phyloP scores from a whole-genome alignment of 1,284 basidiomycete genomes.

The Pseudozyma flocculosa region DNA sequence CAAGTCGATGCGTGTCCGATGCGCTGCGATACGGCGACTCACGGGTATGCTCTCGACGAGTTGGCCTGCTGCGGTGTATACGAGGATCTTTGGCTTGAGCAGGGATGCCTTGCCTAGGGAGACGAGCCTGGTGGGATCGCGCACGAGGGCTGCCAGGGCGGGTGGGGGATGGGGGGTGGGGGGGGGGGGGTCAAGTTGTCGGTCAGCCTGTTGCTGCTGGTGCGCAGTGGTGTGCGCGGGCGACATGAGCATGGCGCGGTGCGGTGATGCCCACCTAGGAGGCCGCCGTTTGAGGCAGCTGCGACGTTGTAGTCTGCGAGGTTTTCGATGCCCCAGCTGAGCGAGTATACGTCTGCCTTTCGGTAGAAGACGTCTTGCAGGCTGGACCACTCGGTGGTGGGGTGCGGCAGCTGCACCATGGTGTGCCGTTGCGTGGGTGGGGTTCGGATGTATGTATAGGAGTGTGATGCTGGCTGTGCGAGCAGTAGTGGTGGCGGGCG shows the following conservation, averaged over 20 bases:
- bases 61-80: constrained; percentile 62
- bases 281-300: constrained; percentile 81
- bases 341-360: constrained; percentile 77
- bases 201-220: too few species aligned
- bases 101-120: constrained; percentile 69
- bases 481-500: too few species aligned
- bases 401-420: constrained; percentile 33
- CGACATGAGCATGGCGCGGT: too few species aligned
- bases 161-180: background rate
- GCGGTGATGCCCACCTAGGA: constrained; percentile 77
- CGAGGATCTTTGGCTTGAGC: constrained; percentile 67
- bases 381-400: constrained; percentile 47
- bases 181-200: too few species aligned
- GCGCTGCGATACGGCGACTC: too few species aligned
- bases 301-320: constrained; percentile 78
- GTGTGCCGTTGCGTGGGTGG: background rate
- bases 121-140: constrained; percentile 79
- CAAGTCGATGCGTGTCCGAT: too few species aligned
- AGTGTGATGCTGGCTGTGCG: too few species aligned
- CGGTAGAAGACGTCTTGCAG: constrained; percentile 60
- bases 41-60: constrained; percentile 59
- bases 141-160: constrained; percentile 71
- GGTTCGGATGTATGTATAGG: too few species aligned
- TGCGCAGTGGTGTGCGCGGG: too few species aligned
- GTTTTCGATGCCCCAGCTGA: constrained; percentile 76